A percentile compares a stretch with the other conserved stretches of the same genome.
Conservation (phyloP, 148 eudicot genomes). For the Spergularia bocconei region DNA sequence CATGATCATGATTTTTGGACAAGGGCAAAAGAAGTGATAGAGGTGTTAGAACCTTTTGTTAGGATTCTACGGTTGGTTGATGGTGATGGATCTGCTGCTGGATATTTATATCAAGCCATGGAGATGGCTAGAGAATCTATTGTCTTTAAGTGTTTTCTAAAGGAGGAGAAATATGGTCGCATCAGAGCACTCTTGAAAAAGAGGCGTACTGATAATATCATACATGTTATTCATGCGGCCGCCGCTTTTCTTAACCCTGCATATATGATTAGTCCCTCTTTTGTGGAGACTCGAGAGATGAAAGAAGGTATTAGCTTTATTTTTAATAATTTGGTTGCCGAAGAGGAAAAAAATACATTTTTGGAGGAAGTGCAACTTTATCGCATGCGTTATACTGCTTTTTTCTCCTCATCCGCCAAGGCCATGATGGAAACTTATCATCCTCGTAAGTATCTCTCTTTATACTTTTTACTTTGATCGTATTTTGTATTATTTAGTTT, state of each 20-base stretch:
- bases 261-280: no score
- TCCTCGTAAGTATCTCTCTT: no score
- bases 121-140: not conserved
- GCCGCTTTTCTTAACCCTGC: not conserved
- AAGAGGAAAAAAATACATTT: not conserved
- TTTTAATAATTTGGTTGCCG: not conserved
- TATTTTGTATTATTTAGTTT: no score
- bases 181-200: no score
- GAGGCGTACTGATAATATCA: not conserved
- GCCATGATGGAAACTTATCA: not conserved
- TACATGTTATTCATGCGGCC: not conserved
- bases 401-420: not conserved
- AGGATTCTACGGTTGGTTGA: no score
- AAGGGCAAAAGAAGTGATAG: no score
- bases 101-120: no score
- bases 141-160: not conserved
- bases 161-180: not conserved
- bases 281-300: no score
- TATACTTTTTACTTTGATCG: no score
- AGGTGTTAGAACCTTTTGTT: no score
- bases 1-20: not conserved
- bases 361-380: constrained; percentile 9
- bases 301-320: not conserved
- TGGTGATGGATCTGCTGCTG: no score
- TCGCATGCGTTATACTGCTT: not conserved